phyloP scores from a whole-genome alignment of 345 rosid genomes.

The Eucalyptus marginata region DNA sequence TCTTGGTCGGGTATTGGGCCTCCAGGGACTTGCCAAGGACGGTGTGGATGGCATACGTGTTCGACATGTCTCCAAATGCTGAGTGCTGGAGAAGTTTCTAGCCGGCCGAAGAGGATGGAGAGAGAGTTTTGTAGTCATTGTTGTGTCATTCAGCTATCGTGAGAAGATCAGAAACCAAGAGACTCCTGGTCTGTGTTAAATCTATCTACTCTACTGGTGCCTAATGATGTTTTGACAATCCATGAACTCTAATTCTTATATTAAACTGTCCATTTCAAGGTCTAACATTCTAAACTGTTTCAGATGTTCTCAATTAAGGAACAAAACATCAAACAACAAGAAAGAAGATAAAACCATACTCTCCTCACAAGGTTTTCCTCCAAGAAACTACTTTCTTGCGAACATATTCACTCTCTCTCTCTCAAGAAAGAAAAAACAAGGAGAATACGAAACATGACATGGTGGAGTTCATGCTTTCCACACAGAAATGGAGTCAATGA shows the following conservation, averaged over 20 bases:
- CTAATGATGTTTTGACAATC: not conserved
- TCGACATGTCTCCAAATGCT: constrained; percentile 3
- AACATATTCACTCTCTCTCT: not conserved
- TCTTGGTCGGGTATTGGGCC: constrained; percentile 24
- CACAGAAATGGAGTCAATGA: not conserved
- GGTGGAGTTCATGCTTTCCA: not conserved
- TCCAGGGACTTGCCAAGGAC: constrained; percentile 3
- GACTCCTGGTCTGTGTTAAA: not conserved
- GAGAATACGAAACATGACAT: not conserved
- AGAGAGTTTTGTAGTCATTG: constrained; percentile 40
- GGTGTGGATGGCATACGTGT: constrained; percentile 15
- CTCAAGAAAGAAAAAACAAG: not conserved
- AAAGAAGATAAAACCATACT: not conserved
- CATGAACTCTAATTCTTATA: not conserved
- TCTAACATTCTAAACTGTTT: not conserved
- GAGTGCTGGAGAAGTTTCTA: constrained; percentile 31
- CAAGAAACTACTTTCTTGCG: not conserved
- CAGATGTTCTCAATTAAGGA: not conserved
- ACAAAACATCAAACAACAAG: not conserved
- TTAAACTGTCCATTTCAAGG: not conserved
- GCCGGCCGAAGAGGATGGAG: constrained; percentile 15
- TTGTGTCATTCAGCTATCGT: constrained; percentile 16
- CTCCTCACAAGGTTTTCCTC: not conserved
- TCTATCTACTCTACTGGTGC: not conserved
- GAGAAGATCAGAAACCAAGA: not conserved